Evolutionary conservation across 192 early-diverging fungal genomes (phyloP).

Genomic region (Coemansia sp.): DNA sequence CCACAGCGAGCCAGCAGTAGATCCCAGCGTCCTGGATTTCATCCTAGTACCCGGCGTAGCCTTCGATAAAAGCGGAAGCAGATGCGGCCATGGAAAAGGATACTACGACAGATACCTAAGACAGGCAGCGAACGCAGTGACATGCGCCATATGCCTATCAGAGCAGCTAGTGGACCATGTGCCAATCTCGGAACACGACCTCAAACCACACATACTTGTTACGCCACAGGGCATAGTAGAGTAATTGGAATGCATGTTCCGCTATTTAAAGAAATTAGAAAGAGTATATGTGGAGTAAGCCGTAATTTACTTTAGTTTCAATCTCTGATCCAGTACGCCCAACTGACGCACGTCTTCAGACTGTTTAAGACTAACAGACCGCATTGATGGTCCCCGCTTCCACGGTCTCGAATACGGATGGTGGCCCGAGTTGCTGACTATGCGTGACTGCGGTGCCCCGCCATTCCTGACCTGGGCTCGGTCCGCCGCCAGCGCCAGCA

Average conservation of each 20-base stretch:
- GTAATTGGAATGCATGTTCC: background rate
- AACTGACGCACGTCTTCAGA: slow-evolving; percentile 48
- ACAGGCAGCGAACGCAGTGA: background rate
- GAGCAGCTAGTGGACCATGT: slow-evolving; percentile 35
- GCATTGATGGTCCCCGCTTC: slow-evolving; percentile 26
- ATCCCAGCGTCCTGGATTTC: slow-evolving; percentile 31
- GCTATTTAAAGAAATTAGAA: slow-evolving; percentile 1
- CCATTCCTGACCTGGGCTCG: slow-evolving; percentile 22
- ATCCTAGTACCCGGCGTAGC: slow-evolving; percentile 46
- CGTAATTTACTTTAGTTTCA: slow-evolving; percentile 34
- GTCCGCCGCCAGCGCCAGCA: slow-evolving; percentile 34
- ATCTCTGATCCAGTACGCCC: slow-evolving; percentile 42
- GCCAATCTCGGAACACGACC: slow-evolving; percentile 22
- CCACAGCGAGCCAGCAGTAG: slow-evolving; percentile 1
- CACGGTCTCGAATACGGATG: slow-evolving; percentile 32
- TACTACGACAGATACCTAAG: slow-evolving; percentile 44
- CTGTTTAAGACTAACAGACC: slow-evolving; percentile 52
- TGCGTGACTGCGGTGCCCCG: slow-evolving; percentile 7
- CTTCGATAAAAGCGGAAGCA: slow-evolving; percentile 24
- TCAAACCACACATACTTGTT: slow-evolving; percentile 27
- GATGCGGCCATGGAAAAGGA: slow-evolving; percentile 48
- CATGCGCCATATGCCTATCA: slow-evolving; percentile 38
- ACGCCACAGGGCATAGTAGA: slow-evolving; percentile 23
- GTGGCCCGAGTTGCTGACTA: slow-evolving; percentile 5
- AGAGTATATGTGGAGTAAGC: background rate